Percentiles rank a stretch among this genome's conserved stretches.
These are phyloP conservation scores for Tephrocybe rancida DNA, from an alignment of 768 basidiomycete species.

Conservation along the genomic window DNA sequence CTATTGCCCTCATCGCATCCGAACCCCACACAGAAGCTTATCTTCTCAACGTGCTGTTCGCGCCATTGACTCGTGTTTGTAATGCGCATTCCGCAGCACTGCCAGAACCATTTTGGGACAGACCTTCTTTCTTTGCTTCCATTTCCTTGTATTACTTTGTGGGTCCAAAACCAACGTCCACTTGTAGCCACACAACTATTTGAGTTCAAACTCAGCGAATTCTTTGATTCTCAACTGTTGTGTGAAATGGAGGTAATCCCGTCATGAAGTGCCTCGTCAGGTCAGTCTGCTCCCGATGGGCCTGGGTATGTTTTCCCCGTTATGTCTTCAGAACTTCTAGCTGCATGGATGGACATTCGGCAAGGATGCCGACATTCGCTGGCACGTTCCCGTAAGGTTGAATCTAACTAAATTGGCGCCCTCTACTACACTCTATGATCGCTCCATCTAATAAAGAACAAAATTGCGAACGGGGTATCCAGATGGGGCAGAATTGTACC, in stretches of 20 bases:
- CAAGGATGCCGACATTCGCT: constrained; percentile 3
- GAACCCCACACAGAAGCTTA: background rate
- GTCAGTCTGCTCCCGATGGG: background rate
- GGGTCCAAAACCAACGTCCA: background rate
- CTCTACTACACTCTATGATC: background rate
- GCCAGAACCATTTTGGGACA: background rate
- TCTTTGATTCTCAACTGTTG: background rate
- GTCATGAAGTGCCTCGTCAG: background rate
- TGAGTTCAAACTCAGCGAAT: constrained; percentile 5
- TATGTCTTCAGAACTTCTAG: background rate
- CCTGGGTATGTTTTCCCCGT: background rate
- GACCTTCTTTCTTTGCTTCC: background rate
- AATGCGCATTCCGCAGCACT: constrained; percentile 1
- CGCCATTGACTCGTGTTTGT: background rate
- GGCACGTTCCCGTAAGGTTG: background rate
- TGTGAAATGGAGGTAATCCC: background rate
- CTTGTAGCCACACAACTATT: background rate
- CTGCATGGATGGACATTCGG: background rate
- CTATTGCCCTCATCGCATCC: background rate
- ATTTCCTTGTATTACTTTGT: background rate
- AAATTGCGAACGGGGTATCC: background rate
- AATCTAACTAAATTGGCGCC: constrained; percentile 11
- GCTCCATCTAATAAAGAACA: background rate
- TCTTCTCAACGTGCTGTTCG: background rate
- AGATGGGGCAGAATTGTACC: background rate